Conservation (phyloP, 148 eudicot genomes). For the Dianthus caryophyllus region DNA sequence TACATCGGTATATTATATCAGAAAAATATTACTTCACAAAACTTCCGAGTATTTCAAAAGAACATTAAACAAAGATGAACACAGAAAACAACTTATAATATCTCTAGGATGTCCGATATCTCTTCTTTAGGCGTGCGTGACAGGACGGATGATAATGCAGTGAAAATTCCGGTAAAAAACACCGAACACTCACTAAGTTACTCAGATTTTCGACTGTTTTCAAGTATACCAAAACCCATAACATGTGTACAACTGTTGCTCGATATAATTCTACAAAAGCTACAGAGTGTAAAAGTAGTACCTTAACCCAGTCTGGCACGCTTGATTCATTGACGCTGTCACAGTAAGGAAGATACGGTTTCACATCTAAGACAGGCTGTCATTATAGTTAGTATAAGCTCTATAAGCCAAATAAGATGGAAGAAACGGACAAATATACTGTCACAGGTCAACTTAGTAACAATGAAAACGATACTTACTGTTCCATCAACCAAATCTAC, state of each 20-base stretch:
- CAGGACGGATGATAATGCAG: too few species aligned
- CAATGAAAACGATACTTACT: slow-evolving; percentile 39
- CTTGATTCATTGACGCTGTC: slow-evolving; percentile 66
- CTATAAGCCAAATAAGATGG: not conserved
- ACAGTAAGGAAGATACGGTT: slow-evolving; percentile 92
- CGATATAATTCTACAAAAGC: not conserved
- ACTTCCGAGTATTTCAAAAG: too few species aligned
- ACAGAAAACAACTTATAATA: too few species aligned
- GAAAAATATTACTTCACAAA: too few species aligned
- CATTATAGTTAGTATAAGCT: not conserved
- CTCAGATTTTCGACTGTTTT: not conserved
- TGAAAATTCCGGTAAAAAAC: too few species aligned
- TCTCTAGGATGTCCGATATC: too few species aligned
- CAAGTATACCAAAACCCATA: not conserved
- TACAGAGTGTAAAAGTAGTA: slow-evolving; percentile 22
- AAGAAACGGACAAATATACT: not conserved
- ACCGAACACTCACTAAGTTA: not conserved
- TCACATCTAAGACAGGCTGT: slow-evolving; percentile 94
- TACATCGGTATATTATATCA: too few species aligned
- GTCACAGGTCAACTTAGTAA: not conserved
- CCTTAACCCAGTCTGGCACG: slow-evolving; percentile 94
- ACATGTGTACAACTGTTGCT: slow-evolving; percentile 1
- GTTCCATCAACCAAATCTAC: slow-evolving; percentile 98
- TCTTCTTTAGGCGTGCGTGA: too few species aligned
- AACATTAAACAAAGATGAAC: too few species aligned